phyloP scores from a whole-genome alignment of 1,284 basidiomycete genomes.

The Cutaneotrichosporon dermatis region DNA sequence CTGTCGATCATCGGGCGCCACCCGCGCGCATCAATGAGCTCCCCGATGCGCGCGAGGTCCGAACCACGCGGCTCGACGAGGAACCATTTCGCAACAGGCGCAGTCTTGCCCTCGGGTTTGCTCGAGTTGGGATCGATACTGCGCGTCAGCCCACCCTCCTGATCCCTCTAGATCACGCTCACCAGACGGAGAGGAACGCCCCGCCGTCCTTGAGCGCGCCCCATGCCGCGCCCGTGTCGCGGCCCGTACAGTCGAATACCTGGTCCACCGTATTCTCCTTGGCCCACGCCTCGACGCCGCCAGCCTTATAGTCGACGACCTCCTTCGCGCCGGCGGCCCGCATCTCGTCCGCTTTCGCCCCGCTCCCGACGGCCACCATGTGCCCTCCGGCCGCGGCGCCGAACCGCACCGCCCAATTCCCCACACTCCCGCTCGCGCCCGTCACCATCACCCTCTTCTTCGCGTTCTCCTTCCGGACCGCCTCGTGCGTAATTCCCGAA shows the following conservation, averaged over 20 bases:
- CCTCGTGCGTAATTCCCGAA: neutral
- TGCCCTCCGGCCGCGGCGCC: conserved; percentile 5
- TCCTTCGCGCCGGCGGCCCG: conserved; percentile 3
- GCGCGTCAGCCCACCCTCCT: neutral
- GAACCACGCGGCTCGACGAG: conserved; percentile 16
- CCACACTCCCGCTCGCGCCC: conserved; percentile 10
- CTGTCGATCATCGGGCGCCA: conserved; percentile 16
- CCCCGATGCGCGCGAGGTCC: conserved; percentile 11
- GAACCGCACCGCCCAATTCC: conserved; percentile 11
- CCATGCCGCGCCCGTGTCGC: conserved; percentile 7
- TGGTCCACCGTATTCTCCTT: conserved; percentile 5
- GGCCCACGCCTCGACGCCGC: conserved; percentile 1
- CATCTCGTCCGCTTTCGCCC: neutral
- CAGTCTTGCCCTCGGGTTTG: conserved; percentile 4
- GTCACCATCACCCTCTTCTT: conserved; percentile 9
- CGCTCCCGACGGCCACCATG: neutral
- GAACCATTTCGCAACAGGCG: conserved; percentile 12
- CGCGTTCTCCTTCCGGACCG: neutral
- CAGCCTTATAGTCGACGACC: conserved; percentile 10
- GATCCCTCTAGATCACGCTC: neutral
- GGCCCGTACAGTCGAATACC: conserved; percentile 15
- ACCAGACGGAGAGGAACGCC: conserved; percentile 9
- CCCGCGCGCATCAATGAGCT: conserved; percentile 2
- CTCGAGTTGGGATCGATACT: conserved; percentile 4
- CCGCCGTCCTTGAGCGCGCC: conserved; percentile 11